These are phyloP conservation scores for Ceratocystis colombiana DNA, from an alignment of 2,329 filamentous ascomycete species.

Conservation along the genomic window DNA sequence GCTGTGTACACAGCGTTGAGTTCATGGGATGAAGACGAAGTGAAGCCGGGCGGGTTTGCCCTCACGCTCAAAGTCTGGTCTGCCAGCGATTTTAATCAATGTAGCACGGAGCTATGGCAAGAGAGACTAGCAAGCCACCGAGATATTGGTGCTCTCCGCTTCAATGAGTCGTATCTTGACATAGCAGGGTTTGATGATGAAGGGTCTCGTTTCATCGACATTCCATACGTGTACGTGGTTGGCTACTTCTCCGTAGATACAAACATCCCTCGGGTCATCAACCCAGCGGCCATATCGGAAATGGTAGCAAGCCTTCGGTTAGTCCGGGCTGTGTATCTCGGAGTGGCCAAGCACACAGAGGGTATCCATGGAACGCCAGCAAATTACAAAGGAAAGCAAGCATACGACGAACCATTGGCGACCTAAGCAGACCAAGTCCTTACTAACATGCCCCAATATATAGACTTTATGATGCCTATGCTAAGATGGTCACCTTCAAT, in stretches of 20 bases:
- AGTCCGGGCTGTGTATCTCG: slow-evolving; percentile 25
- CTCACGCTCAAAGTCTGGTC: slow-evolving; percentile 26
- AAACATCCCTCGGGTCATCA: slow-evolving; percentile 26
- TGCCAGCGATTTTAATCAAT: slow-evolving; percentile 27
- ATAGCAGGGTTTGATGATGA: slow-evolving; percentile 55
- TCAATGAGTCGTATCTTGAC: slow-evolving; percentile 49
- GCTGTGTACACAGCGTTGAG: slow-evolving; percentile 25
- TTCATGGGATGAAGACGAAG: slow-evolving; percentile 26
- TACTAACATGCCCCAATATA: slow-evolving; percentile 4
- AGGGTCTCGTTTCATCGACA: slow-evolving; percentile 44
- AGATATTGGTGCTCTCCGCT: slow-evolving; percentile 28
- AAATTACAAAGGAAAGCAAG: slow-evolving; percentile 14
- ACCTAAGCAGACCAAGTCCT: neutral
- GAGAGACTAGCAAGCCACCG: slow-evolving; percentile 26
- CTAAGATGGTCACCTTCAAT: slow-evolving; percentile 27
- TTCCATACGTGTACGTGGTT: slow-evolving; percentile 38
- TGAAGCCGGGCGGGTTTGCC: slow-evolving; percentile 26
- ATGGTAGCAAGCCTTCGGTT: slow-evolving; percentile 27
- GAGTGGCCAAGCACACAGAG: slow-evolving; percentile 26
- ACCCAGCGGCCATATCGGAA: slow-evolving; percentile 27
- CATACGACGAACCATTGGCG: neutral
- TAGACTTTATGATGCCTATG: slow-evolving; percentile 26
- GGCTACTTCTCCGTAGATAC: slow-evolving; percentile 26
- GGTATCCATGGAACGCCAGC: neutral
- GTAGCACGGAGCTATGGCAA: slow-evolving; percentile 27